These are phyloP conservation scores for Ceratocystis papillata DNA, from an alignment of 2,329 filamentous ascomycete genomes.

Conservation along the genomic window DNA sequence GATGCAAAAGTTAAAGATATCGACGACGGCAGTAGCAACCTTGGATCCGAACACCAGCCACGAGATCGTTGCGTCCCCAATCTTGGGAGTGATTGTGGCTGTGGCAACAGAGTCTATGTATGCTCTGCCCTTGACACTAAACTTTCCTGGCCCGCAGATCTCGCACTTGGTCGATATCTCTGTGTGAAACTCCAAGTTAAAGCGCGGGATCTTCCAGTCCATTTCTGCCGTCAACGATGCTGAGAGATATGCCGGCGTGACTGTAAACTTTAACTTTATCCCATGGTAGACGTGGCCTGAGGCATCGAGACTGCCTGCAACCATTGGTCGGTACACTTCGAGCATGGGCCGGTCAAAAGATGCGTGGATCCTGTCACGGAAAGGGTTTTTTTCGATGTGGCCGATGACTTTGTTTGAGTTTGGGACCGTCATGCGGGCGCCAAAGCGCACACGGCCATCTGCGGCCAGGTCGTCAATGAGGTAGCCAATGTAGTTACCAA, in stretches of 20 bases:
- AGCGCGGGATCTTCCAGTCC: conserved; percentile 17
- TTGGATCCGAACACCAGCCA: conserved; percentile 11
- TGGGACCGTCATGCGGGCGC: conserved; percentile 21
- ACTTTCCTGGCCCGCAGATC: conserved; percentile 12
- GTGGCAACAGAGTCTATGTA: conserved; percentile 2
- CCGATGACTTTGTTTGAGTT: conserved; percentile 15
- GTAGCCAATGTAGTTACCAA: conserved; percentile 18
- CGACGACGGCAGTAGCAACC: not conserved
- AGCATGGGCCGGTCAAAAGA: not conserved
- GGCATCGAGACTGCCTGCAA: conserved; percentile 15
- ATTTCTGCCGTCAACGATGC: not conserved
- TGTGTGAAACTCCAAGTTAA: conserved; percentile 1
- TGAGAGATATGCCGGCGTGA: not conserved
- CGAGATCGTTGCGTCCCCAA: not conserved
- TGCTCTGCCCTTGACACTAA: conserved; percentile 1
- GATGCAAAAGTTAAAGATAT: conserved; percentile 13
- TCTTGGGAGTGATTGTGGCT: conserved; percentile 5
- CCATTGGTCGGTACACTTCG: conserved; percentile 10
- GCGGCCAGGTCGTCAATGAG: conserved; percentile 13
- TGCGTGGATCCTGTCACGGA: not conserved
- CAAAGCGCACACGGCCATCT: conserved; percentile 9
- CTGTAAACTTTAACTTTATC: not conserved
- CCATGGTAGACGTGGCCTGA: conserved; percentile 10
- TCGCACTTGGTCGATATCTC: conserved; percentile 13
- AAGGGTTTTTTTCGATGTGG: conserved; percentile 1